A percentile compares a stretch with the other conserved stretches of the same genome.
Conservation (phyloP, 371 early-diverging fungal genomes). For the Mucor racemosus region DNA sequence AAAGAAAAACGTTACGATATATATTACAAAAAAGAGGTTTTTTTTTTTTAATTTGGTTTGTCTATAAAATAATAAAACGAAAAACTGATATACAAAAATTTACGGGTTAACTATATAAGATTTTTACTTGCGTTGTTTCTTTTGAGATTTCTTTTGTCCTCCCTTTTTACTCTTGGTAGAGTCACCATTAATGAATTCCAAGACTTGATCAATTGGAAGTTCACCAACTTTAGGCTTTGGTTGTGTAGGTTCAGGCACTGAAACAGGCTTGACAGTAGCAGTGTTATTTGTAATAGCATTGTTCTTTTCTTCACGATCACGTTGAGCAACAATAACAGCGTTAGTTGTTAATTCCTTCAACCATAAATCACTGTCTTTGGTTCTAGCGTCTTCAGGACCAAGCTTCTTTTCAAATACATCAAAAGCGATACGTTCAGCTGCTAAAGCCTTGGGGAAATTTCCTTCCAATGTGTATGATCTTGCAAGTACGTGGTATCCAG, state of each 20-base stretch:
- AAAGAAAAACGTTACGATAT: not conserved
- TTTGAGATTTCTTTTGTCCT: constrained; percentile 36
- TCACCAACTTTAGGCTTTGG: constrained; percentile 41
- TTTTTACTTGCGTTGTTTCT: constrained; percentile 19
- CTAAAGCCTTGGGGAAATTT: constrained; percentile 80
- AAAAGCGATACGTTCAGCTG: constrained; percentile 76
- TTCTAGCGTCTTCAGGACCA: constrained; percentile 77
- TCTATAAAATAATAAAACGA: not conserved
- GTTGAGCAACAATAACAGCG: constrained; percentile 39
- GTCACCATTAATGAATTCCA: constrained; percentile 62
- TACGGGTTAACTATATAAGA: not conserved
- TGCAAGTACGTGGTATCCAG: constrained; percentile 77
- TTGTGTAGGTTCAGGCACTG: constrained; percentile 2
- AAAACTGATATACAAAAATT: constrained; percentile 7
- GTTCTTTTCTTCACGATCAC: constrained; percentile 27
- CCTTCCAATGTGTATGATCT: constrained; percentile 76
- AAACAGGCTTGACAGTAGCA: not conserved
- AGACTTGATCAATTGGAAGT: constrained; percentile 65
- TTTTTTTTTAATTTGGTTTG: not conserved
- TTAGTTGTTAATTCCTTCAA: constrained; percentile 63
- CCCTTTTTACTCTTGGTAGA: constrained; percentile 28
- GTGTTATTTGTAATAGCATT: constrained; percentile 17
- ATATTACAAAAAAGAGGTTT: not conserved
- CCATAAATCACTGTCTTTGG: constrained; percentile 76
- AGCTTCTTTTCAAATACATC: constrained; percentile 65